phyloP scores from a whole-genome alignment of 805 yeast genomes.

The Wickerhamomyces chaumierensis region DNA sequence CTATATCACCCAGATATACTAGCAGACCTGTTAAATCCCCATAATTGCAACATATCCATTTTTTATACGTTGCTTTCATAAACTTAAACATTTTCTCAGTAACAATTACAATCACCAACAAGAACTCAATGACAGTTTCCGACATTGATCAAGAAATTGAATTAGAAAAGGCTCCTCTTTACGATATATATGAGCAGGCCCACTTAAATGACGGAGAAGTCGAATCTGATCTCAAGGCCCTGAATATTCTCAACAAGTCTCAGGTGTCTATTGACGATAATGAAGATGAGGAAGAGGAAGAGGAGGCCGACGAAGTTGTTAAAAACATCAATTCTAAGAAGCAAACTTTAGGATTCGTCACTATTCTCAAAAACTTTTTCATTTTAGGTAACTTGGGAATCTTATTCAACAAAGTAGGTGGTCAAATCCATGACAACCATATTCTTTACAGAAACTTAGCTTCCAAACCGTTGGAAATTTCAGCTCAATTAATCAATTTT shows the following conservation, averaged over 20 bases:
- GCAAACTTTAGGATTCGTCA: background rate
- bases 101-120: no score
- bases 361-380: conserved; percentile 4
- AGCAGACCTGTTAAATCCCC: no score
- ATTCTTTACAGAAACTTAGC: conserved; percentile 29
- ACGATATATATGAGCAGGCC: conserved; percentile 36
- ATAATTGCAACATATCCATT: no score
- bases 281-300: background rate
- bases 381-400: conserved; percentile 35
- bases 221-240: background rate
- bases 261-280: background rate
- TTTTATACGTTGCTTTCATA: no score
- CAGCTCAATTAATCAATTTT: conserved; percentile 15
- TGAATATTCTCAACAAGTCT: background rate
- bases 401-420: conserved; percentile 39
- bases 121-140: background rate
- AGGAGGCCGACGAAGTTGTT: background rate
- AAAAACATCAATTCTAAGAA: background rate
- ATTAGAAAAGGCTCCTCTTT: conserved; percentile 39
- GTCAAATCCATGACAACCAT: conserved; percentile 40
- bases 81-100: no score
- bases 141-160: background rate
- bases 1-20: no score
- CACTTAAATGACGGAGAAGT: conserved; percentile 18
- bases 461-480: conserved; percentile 30